Base-by-base conservation (phyloP, 306 rosid species). In the Dicorynia guianensis region DNA sequence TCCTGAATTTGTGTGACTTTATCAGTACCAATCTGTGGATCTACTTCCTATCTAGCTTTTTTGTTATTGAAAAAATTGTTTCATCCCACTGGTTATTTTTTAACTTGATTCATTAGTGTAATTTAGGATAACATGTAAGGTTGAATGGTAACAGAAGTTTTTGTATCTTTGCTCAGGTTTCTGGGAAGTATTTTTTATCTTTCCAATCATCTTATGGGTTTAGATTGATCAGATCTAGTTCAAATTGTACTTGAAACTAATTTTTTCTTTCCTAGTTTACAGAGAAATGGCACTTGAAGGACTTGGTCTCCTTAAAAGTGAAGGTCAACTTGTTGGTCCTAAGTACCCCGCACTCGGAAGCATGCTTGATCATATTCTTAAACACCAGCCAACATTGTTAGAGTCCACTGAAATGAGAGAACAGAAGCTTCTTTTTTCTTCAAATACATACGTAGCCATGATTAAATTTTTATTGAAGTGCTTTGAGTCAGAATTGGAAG, bases 241-340 rank as follows among this genome's bases (percentile, higher is more conserved):
- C 76, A 63, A 13, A 11, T 66, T 60, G 6, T 67, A 36, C 30
- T 35, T 80, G 71, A 73, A 63, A 35, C 55, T 63, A 5, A 2
- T 11, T 61, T 57, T 75, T 80, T 36, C 10, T 44, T 20, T 62
- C 58, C 66, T 52, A 64, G 72, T 75, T 80, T 77, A 63, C 81
- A 94, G 98, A 86, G 97, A 95, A 81, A 86, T 95, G 84, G 97
- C 98, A 73, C 88, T 86, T 79, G 96, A 92, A 82, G 96, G 98
- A 57, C 98, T 94, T 72, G 35, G 81, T 80, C 88, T 83, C 63
- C 81, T 44, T 58, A 85, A 87, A 76, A 88, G 63, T 58, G 87
- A 85, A 58, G 83, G 80, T 62, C 88, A 63, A 76, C 40, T 64
- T 69, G 76, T 64, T 80, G 85, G 80, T 74, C 68, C 80, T 48